phyloP scores from a whole-genome alignment of 225 moss, liverwort and hornwort genomes.

The Pleurozium schreberi region DNA sequence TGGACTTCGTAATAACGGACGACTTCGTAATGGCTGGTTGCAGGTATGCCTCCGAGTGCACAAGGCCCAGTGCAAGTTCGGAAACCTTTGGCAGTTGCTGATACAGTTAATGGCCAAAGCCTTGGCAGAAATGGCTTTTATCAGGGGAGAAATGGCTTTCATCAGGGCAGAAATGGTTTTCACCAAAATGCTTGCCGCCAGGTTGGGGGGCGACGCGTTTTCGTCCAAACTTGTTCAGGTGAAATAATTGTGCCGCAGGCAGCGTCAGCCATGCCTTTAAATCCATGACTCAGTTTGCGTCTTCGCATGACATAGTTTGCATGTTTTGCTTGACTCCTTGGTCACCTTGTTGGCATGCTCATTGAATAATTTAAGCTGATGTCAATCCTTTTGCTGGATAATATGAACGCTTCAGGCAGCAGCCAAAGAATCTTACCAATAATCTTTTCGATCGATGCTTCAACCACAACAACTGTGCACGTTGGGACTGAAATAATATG shows the following conservation, averaged over 20 bases:
- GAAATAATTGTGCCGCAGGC: too few relatives aligned
- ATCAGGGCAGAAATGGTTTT: not conserved
- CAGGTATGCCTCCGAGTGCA: slow-evolving; percentile 84
- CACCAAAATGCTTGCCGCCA: slow-evolving; percentile 41
- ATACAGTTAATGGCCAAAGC: slow-evolving; percentile 65
- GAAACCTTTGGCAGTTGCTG: slow-evolving; percentile 72
- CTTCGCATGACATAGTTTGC: not conserved
- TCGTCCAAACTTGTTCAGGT: slow-evolving; percentile 82
- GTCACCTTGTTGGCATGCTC: not conserved
- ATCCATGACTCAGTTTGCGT: not conserved
- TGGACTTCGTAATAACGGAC: not conserved
- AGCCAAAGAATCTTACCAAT: too few relatives aligned
- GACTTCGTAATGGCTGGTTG: not conserved
- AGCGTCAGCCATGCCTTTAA: not conserved
- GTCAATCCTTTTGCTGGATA: not conserved
- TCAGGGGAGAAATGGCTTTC: not conserved
- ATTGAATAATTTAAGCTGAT: too few relatives aligned
- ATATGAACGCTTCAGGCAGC: not conserved
- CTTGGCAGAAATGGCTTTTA: slow-evolving; percentile 21
- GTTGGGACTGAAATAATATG: not conserved
- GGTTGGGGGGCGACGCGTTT: slow-evolving; percentile 78
- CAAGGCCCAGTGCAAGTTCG: slow-evolving; percentile 89
- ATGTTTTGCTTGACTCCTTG: not conserved
- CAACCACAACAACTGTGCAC: not conserved
- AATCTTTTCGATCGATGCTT: not conserved